Base-by-base conservation (phyloP, 1,139 yeast genomes). In the Candida albicans region DNA sequence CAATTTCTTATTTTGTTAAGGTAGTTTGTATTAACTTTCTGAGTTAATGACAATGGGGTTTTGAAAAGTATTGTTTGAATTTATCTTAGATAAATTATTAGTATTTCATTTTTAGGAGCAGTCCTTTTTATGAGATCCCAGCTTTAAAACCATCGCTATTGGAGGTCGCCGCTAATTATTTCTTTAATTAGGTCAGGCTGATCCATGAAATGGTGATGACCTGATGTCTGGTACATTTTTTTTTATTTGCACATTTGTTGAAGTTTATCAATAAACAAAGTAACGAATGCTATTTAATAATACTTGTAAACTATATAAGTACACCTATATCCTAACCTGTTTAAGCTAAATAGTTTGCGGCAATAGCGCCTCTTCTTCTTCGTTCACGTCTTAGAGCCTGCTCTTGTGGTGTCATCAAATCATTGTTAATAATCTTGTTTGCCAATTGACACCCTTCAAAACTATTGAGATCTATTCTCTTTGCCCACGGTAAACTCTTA, bases 71-170 rank as follows among this genome's bases (percentile, higher is more conserved):
- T 33, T 39, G 36, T 37, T 49, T 52, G 50, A 49, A 52, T 52
- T 46, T 48, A 60, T 58, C 68, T 42, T n/a, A 67, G 61, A 68
- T 42, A 35, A 53, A 65, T 13, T 50, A 24, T 36, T 37, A 15
- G 43, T 46, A 30, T 48, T 39, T 13, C 33, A 27, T 37, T 29
- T 39, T 29, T 34, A 34, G 44, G 48, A 49, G 52, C 42, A 47
- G 51, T 49, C 48, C 41, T 37, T 44, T 37, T 6, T 22, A 35
- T 35, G 24, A 37, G 42, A 34, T 37, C 49, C 53, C 79, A 73
- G 75, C 74, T 69, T 70, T 72, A 73, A 73, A 73, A 87, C 96
- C 96, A 87, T 87, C 87, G 95, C 90, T 79, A 85, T 82, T 81
- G 64, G 88, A 86, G 95, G 95, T 84, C 82, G 87, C 88, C 81